Base-by-base conservation (phyloP, 768 basidiomycete species). In the Mycena floridula region DNA sequence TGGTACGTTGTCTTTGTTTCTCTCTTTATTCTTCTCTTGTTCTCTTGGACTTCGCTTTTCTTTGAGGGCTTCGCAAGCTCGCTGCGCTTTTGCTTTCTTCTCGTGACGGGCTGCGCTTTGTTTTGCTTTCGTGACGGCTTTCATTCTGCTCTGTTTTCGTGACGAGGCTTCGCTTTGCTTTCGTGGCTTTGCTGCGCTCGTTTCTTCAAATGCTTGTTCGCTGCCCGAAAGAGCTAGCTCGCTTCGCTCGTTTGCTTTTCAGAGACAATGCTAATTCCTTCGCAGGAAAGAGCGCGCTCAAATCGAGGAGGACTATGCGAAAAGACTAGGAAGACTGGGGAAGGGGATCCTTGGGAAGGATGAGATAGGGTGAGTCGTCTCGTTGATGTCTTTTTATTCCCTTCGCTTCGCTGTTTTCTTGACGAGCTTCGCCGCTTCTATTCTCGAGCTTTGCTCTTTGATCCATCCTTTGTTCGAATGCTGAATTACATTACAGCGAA, bases 401-500 rank as follows among this genome's bases (percentile, higher is more conserved):
- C 20, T 38, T 20, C 20, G 9, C 9, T 25, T 26, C 25, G n/a
- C n/a, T 16, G 15, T 18, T 44, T 22, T 22, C 40, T 37, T 7
- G 28, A 9, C 16, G 28, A 16, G 9, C 11, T 9, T 32, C 11
- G 11, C 9, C 9, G 28, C 28, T 32, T 16, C 16, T 9, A 16
- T 16, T 9, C 28, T 32, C 28, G 28, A 32, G 28, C 28, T 9
- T 32, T 16, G 16, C 16, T 32, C 28, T 9, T 16, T 9, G 11
- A 32, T 16, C 28, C 16, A 32, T 16, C 16, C 28, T 20, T 20
- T 39, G 11, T 9, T 39, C 9, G 41, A 59, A 57, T 59, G 37
- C 59, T 50, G 7, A 49, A 25, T 20, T 42, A 41, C 45, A 11
- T 13, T 46, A 48, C 64, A 93, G 92, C 38, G 91, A 94, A 48